A percentile compares a stretch with the other conserved stretches of the same genome.
Evolutionary conservation across 257 asterid genomes (phyloP).

Genomic region (Misopates orontium): DNA sequence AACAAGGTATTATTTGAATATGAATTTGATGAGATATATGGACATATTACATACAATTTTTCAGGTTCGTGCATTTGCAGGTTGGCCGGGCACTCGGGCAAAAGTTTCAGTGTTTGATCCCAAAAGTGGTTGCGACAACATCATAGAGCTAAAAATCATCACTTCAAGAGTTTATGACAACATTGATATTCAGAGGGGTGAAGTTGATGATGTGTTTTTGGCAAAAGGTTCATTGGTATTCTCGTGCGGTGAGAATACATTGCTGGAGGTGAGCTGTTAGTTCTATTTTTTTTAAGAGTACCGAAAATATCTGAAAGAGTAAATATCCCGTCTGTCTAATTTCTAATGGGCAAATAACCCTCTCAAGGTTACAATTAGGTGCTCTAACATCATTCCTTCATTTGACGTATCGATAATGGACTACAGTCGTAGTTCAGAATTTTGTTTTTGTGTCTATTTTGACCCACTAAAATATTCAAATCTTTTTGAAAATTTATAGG

Average conservation of each 20-base stretch:
- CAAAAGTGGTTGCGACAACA: constrained; percentile 37
- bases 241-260: constrained; percentile 68
- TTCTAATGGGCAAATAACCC: too few species aligned
- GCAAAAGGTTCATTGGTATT: constrained; percentile 67
- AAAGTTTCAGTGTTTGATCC: constrained; percentile 54
- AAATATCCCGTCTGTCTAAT: too few species aligned
- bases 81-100: constrained; percentile 99
- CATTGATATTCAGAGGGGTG: constrained; percentile 34
- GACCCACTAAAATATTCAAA: too few species aligned
- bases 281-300: not conserved
- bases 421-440: too few species aligned
- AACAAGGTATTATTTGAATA: constrained; percentile 61
- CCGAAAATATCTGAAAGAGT: not conserved
- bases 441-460: too few species aligned
- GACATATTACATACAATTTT: constrained; percentile 46
- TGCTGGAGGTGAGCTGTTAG: constrained; percentile 67
- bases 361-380: too few species aligned
- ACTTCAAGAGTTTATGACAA: constrained; percentile 58
- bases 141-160: constrained; percentile 71
- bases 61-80: constrained; percentile 99
- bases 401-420: too few species aligned
- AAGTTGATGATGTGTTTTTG: constrained; percentile 53
- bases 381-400: too few species aligned
- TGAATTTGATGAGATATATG: constrained; percentile 25
- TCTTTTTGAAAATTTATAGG: too few species aligned